Conservation (phyloP, 441 rosid genomes). For the Kokia cookei region DNA sequence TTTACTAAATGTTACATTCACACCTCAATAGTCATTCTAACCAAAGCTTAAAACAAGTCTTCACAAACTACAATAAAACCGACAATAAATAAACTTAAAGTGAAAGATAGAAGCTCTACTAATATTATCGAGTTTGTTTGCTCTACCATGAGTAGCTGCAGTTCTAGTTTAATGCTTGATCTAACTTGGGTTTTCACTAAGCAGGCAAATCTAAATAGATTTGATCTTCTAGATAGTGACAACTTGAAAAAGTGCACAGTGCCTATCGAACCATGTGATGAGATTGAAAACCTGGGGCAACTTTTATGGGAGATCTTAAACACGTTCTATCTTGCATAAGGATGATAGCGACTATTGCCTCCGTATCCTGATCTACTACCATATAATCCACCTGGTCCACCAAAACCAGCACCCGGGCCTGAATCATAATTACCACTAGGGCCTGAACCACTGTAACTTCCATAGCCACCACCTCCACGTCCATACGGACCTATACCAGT, state of each 20-base stretch:
- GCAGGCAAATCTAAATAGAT: background rate
- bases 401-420: slow-evolving; percentile 23
- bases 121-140: background rate
- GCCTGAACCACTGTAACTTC: slow-evolving; percentile 26
- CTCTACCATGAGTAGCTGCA: background rate
- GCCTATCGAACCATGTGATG: slow-evolving; percentile 3
- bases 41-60: slow-evolving; percentile 6
- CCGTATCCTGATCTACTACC: slow-evolving; percentile 23
- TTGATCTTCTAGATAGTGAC: slow-evolving; percentile 10
- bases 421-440: slow-evolving; percentile 24
- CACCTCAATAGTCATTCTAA: background rate
- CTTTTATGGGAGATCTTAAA: slow-evolving; percentile 14
- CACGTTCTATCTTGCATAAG: slow-evolving; percentile 20
- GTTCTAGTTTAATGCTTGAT: slow-evolving; percentile 2
- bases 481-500: background rate
- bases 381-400: slow-evolving; percentile 20
- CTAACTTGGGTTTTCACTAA: background rate
- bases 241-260: slow-evolving; percentile 8
- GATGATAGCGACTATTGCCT: slow-evolving; percentile 26
- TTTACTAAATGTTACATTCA: slow-evolving; percentile 6
- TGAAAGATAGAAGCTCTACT: background rate
- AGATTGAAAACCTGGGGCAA: slow-evolving; percentile 11
- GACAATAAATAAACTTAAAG: background rate
- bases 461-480: slow-evolving; percentile 26
- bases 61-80: background rate